Evolutionary conservation across 2,329 filamentous ascomycete species (phyloP).

Genomic region (Massarina eburnea): DNA sequence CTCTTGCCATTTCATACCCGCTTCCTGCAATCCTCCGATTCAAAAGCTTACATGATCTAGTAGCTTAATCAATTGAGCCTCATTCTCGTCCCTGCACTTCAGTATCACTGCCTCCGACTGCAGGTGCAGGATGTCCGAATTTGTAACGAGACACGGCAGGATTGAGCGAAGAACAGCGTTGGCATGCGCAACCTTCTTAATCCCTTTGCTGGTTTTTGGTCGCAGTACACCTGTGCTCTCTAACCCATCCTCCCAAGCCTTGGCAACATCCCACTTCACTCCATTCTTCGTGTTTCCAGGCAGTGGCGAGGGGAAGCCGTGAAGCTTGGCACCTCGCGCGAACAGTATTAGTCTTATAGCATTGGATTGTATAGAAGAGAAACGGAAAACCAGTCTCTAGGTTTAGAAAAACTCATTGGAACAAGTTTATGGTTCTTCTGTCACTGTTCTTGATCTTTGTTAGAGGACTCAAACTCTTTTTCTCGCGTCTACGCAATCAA

Average conservation of each 20-base stretch:
- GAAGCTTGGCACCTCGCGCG: constrained; percentile 25
- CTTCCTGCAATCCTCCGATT: constrained; percentile 15
- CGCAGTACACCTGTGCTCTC: constrained; percentile 16
- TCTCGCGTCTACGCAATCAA: too few species aligned
- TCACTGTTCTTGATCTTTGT: too few species aligned
- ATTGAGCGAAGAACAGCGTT: constrained; percentile 20
- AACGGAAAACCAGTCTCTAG: too few species aligned
- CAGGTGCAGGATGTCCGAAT: constrained; percentile 18
- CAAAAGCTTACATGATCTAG: constrained; percentile 16
- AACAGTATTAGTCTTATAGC: constrained; percentile 13
- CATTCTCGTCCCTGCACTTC: constrained; percentile 18
- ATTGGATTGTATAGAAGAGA: constrained; percentile 3
- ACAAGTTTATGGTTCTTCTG: too few species aligned
- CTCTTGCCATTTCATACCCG: background rate
- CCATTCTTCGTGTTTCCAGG: constrained; percentile 12
- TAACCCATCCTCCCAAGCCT: constrained; percentile 23
- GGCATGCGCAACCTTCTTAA: constrained; percentile 26
- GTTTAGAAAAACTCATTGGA: too few species aligned
- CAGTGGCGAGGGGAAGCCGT: constrained; percentile 25
- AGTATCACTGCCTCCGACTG: constrained; percentile 13
- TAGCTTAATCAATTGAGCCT: constrained; percentile 12
- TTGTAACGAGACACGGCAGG: constrained; percentile 20
- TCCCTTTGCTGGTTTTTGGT: constrained; percentile 24
- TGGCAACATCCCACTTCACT: constrained; percentile 24
- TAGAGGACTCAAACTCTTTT: too few species aligned